Base-by-base conservation (phyloP, 1,139 yeast species). In the Suhomyces bribrorum region DNA sequence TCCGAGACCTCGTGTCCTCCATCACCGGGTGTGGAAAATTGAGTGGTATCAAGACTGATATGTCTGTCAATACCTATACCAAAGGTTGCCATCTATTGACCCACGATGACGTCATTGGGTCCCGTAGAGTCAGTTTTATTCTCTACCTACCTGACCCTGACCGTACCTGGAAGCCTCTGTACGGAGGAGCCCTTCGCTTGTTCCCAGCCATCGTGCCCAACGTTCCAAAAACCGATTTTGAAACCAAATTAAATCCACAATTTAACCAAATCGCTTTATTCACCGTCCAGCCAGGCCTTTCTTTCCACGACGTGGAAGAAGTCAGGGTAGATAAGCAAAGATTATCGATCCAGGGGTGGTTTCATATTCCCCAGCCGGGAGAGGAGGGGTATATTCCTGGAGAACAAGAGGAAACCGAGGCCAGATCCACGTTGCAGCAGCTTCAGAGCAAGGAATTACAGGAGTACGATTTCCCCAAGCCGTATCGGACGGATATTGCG, bases 281-380 rank as follows among this genome's bases (percentile, higher is more conserved):
- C 72, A 84, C 86, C 2, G 97, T 94, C 7, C 95, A 89, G 57
- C 98, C 98, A 1, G 99, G 98, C 1, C 76, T 84, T 35, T 86
- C 96, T 3, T 94, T 92, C 71, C 99, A 94, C 59, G 98, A 94
- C 52, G 99, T 94, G 7, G 98, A 94, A 62, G 98, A 94, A 59
- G 98, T 94, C 2, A 77, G 84, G 47, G 95, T 83, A 2, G 95
- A 89, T 53, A 86, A 83, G 56, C 95, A 89, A 47, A 74, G 99
- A 53, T 68, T 92, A 32, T 86, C 96, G 1, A 87, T 94, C 45
- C 96, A 92, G 56, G 99, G 99, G 0, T 94, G 99, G 99, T 94
- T 92, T 59, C 99, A 94, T 59, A 87, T 90, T 34, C 98, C 98
- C 2, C 98, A 92, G 57, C 70, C 68, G 7, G 97, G 96, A 9